Evolutionary conservation across 164 flowering plant genomes (phyloP), one percentile per base, ranked within the genome.

Genomic region (Amborella trichopoda): DNA sequence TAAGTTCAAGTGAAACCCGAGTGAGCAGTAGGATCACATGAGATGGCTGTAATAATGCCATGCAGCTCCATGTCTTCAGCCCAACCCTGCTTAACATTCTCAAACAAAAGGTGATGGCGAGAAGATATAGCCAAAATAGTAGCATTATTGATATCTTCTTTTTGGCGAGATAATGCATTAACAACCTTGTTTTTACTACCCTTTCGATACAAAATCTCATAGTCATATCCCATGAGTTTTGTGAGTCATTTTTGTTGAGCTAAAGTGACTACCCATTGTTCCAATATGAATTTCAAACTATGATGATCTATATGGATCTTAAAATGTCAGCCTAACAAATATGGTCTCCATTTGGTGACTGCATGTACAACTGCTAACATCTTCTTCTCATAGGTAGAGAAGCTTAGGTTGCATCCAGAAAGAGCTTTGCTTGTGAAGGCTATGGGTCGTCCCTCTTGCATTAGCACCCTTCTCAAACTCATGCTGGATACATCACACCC

Each of bases 221-320:
- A 46, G 23, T 46, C 36, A 27, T 24, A 28, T 23, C 49, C 37
- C 23, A 19, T 46, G 12, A 46, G 37, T 27, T 28, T 27, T 16
- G 24, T 23, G 6, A 12, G 36, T 23, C 37, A n/a, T 28, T 46
- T 28, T 17, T 27, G 36, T 10, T 28, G 19, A 12, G 2, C 11
- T 19, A 6, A 6, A 4, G 36, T 28, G 4, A 6, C 12, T 12
- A 17, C 37, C 6, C 4, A 1, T 14, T 28, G 36, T 2, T 28
- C 37, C 21, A 28, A 17, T 17, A 46, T 19, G 37, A 23, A 46
- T 46, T 46, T 27, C 18, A 46, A 18, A 28, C 36, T 46, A 4
- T 46, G 21, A 46, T 46, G 49, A 10, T 46, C 25, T 3, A 14
- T 46, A 11, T 28, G 27, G 11, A 28, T 46, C 26, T 6, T 14